Evolutionary conservation across 2,329 filamentous ascomycete genomes (phyloP).

Genomic region (Penicillium frequentans): DNA sequence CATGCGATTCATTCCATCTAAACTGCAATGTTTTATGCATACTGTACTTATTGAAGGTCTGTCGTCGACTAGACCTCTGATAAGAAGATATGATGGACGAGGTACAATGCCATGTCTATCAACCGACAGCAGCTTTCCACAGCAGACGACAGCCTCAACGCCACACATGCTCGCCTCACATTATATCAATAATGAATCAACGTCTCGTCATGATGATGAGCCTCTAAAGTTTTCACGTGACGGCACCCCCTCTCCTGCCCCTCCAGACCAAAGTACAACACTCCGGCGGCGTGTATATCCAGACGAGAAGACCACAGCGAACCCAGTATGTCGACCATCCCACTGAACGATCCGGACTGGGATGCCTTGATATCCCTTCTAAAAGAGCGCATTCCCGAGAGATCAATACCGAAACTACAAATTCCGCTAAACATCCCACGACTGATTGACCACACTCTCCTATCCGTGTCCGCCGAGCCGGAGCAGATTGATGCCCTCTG

Average conservation of each 20-base stretch:
- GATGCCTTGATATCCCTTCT: constrained; percentile 27
- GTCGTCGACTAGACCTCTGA: not conserved
- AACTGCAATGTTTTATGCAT: not conserved
- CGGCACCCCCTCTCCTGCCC: constrained; percentile 5
- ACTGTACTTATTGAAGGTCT: not conserved
- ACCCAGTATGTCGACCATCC: constrained; percentile 25
- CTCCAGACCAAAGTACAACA: not conserved
- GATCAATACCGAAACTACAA: constrained; percentile 23
- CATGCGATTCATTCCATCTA: not conserved
- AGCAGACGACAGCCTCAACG: not conserved
- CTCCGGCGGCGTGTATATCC: not conserved
- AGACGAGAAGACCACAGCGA: not conserved
- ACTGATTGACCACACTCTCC: constrained; percentile 46
- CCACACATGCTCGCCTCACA: constrained; percentile 5
- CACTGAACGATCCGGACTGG: constrained; percentile 36
- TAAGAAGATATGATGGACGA: not conserved
- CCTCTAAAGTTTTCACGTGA: constrained; percentile 18
- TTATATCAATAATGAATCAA: constrained; percentile 11
- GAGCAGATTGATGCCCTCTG: constrained; percentile 56
- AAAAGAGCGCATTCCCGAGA: constrained; percentile 26
- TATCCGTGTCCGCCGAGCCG: constrained; percentile 44
- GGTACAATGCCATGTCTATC: not conserved
- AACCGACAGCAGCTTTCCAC: not conserved
- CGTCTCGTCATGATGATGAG: constrained; percentile 12
- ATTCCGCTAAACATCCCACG: constrained; percentile 30